Conservation (phyloP, 495 filamentous ascomycete genomes). For the Aspergillus kassunensis region DNA sequence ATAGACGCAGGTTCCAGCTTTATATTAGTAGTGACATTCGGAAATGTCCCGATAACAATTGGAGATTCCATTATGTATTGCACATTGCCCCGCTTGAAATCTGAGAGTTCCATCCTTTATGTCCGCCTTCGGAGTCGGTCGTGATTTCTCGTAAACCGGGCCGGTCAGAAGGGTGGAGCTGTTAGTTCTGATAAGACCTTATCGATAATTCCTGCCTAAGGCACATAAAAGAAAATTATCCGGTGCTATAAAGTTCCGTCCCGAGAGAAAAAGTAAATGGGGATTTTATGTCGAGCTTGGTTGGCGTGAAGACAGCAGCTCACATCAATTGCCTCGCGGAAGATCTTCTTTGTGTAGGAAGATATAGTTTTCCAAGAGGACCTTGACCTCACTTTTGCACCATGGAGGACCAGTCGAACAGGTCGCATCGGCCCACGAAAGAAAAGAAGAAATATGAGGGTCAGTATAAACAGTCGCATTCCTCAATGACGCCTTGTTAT, state of each 20-base stretch:
- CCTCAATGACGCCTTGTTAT: too few species aligned
- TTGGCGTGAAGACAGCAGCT: slow-evolving; percentile 10
- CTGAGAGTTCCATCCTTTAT: background rate
- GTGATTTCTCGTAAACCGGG: slow-evolving; percentile 4
- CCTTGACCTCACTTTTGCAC: slow-evolving; percentile 27
- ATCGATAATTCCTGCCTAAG: slow-evolving; percentile 7
- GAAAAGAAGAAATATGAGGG: slow-evolving; percentile 81
- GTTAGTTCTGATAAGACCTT: slow-evolving; percentile 11
- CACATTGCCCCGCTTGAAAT: slow-evolving; percentile 17
- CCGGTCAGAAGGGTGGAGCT: slow-evolving; percentile 4
- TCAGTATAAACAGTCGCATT: slow-evolving; percentile 17
- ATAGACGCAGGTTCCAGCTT: background rate
- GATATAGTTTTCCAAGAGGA: slow-evolving; percentile 27
- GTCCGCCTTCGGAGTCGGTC: background rate
- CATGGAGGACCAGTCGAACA: slow-evolving; percentile 84
- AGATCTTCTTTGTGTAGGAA: slow-evolving; percentile 15
- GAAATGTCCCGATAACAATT: slow-evolving; percentile 9
- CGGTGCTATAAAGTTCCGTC: slow-evolving; percentile 23
- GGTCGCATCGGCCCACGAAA: slow-evolving; percentile 80
- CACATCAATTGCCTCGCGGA: slow-evolving; percentile 15
- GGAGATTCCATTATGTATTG: slow-evolving; percentile 5
- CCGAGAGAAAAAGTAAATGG: slow-evolving; percentile 31
- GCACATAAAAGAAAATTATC: slow-evolving; percentile 19
- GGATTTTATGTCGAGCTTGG: slow-evolving; percentile 33
- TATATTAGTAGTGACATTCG: background rate